phyloP scores from a whole-genome alignment of 352 stramenopile species.

The Pythium diclinum region DNA sequence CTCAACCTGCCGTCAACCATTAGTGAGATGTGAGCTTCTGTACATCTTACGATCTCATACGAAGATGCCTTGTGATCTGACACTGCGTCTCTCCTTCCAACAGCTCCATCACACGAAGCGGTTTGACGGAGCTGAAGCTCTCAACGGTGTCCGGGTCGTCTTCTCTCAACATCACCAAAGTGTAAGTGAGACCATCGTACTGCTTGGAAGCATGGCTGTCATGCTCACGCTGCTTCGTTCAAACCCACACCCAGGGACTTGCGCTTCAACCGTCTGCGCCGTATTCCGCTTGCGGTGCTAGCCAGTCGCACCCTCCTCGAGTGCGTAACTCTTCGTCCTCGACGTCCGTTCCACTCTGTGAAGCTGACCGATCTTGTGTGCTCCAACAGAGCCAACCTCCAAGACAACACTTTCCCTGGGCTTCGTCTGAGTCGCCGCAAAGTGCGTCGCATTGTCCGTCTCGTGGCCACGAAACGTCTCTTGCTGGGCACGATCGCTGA shows the following conservation, averaged over 20 bases:
- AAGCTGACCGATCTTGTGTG: not conserved
- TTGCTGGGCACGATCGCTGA: constrained; percentile 15
- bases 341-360: not conserved
- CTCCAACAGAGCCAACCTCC: constrained; percentile 10
- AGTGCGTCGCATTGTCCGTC: constrained; percentile 14
- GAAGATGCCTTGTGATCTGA: no score
- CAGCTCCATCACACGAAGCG: not conserved
- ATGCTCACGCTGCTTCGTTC: not conserved
- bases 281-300: constrained; percentile 14
- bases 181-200: not conserved
- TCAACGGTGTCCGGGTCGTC: not conserved
- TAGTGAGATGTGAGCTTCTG: not conserved
- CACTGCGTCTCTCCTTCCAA: no score
- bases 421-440: constrained; percentile 21
- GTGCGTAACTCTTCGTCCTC: not conserved
- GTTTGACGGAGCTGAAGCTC: not conserved
- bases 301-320: constrained; percentile 1
- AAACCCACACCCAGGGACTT: constrained; percentile 7
- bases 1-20: not conserved
- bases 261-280: constrained; percentile 15
- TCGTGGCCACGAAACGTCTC: constrained; percentile 15
- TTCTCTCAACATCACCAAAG: not conserved
- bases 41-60: no score
- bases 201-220: not conserved
- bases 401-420: constrained; percentile 3